Conservation (phyloP, 2,329 filamentous ascomycete genomes). For the Colletotrichum filicis region DNA sequence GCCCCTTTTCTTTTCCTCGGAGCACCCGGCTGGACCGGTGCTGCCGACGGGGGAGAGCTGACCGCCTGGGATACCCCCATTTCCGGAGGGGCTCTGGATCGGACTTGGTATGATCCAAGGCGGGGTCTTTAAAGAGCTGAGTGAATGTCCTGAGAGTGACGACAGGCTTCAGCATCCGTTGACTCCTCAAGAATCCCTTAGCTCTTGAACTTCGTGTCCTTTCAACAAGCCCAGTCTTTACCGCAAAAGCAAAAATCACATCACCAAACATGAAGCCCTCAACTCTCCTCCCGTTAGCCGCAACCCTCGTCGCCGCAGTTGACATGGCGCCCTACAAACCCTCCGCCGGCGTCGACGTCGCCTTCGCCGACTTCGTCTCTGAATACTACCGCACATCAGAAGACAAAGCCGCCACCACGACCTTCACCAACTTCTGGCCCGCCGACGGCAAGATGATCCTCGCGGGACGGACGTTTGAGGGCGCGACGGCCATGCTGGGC, state of each 20-base stretch:
- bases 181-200: background rate
- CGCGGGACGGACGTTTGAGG: background rate
- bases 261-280: conserved; percentile 13
- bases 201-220: too few species aligned
- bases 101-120: too few species aligned
- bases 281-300: background rate
- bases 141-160: too few species aligned
- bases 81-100: background rate
- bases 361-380: conserved; percentile 5
- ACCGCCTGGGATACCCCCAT: background rate
- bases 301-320: conserved; percentile 3
- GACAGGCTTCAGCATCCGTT: background rate
- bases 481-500: conserved; percentile 5
- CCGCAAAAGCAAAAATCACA: background rate
- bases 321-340: conserved; percentile 19
- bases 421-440: conserved; percentile 30
- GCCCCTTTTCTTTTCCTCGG: background rate
- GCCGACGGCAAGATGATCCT: conserved; percentile 10
- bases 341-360: conserved; percentile 6
- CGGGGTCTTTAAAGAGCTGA: background rate
- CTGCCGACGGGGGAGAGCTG: background rate
- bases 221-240: background rate
- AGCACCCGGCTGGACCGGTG: background rate
- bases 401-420: conserved; percentile 1
- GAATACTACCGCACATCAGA: conserved; percentile 23